These are phyloP conservation scores for Fusarium sp. DNA, from an alignment of 2,329 filamentous ascomycete species.

Conservation along the genomic window DNA sequence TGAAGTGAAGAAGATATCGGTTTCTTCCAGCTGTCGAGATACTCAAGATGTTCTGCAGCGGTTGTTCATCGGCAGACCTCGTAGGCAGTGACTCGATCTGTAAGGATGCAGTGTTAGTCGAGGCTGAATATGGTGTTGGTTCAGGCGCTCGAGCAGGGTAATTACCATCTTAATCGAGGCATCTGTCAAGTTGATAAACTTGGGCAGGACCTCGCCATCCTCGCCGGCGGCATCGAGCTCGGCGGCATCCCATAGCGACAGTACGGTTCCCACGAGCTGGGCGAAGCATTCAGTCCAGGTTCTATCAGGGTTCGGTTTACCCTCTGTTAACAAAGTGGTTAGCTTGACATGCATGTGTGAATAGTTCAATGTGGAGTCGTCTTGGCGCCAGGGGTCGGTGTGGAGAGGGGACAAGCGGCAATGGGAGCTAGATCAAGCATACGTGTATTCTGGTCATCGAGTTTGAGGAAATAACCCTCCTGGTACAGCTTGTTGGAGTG, in stretches of 20 bases:
- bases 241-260: conserved; percentile 95
- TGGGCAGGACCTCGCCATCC: conserved; percentile 87
- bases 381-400: conserved; percentile 31
- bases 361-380: conserved; percentile 23
- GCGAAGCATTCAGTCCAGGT: conserved; percentile 98
- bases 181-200: conserved; percentile 97
- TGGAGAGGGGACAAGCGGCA: conserved; percentile 47
- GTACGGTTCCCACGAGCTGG: conserved; percentile 92
- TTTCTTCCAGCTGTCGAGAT: conserved; percentile 97
- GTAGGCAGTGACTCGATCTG: conserved; percentile 93
- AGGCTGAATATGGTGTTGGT: conserved; percentile 5
- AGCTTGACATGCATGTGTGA: conserved; percentile 24
- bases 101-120: conserved; percentile 36
- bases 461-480: conserved; percentile 96
- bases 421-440: conserved; percentile 55
- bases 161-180: conserved; percentile 97
- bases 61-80: conserved; percentile 80
- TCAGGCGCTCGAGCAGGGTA: conserved; percentile 10
- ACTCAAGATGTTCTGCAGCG: conserved; percentile 93
- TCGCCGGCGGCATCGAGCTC: conserved; percentile 90
- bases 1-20: conserved; percentile 95
- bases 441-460: conserved; percentile 95
- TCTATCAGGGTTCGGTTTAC: conserved; percentile 86
- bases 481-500: conserved; percentile 98
- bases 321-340: conserved; percentile 70